A percentile compares a stretch with the other conserved stretches of the same genome.
Evolutionary conservation across 169 alveolate species (phyloP).

Genomic region (Condylostoma magnum): DNA sequence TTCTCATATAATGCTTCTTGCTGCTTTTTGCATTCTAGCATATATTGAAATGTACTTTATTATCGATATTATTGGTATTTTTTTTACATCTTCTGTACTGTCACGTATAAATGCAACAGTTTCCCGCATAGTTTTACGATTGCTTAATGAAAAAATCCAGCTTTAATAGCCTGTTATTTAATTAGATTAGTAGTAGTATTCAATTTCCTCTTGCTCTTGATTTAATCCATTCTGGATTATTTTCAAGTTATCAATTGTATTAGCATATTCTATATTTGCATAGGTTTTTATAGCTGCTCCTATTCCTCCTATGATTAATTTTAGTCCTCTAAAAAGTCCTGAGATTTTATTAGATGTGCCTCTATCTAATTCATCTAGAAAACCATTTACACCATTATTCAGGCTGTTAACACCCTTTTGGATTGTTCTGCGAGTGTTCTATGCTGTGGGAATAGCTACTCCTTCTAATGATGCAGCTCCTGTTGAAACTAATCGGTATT

Average conservation of each 20-base stretch:
- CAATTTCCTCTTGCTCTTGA: neutral
- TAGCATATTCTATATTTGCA: neutral
- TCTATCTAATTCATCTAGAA: constrained; percentile 2
- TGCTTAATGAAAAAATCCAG: constrained; percentile 21
- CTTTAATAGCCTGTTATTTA: neutral
- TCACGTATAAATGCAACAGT: neutral
- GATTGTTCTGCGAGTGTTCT: neutral
- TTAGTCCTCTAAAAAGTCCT: constrained; percentile 23
- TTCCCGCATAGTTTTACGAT: constrained; percentile 14
- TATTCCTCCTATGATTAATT: constrained; percentile 4
- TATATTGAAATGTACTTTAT: neutral
- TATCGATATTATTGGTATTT: neutral
- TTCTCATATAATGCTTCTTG: constrained; percentile 5
- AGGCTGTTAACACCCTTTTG: constrained; percentile 4
- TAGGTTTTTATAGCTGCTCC: neutral
- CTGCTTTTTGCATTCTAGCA: neutral
- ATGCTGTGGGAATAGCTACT: constrained; percentile 14
- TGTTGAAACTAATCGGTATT: constrained; percentile 22
- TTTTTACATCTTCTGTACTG: neutral
- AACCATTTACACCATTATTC: neutral
- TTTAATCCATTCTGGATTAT: constrained; percentile 14
- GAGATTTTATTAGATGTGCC: neutral
- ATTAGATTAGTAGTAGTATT: neutral
- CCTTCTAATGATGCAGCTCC: constrained; percentile 18
- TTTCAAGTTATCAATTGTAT: constrained; percentile 1